Evolutionary conservation across 75 land plant species (phyloP).

Genomic region (Azolla pinnata): DNA sequence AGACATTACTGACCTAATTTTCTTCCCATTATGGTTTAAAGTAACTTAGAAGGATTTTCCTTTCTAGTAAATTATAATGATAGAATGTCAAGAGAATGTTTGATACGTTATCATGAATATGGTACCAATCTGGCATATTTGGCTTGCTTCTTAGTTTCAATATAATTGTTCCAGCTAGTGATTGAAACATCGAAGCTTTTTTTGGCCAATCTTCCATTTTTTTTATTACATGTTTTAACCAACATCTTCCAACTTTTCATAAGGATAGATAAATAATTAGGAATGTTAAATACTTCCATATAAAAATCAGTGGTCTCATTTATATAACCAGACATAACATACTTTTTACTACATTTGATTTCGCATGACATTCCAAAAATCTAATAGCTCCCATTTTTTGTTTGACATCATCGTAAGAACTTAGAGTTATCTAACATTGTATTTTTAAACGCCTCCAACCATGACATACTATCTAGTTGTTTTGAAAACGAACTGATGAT

Average conservation of each 20-base stretch:
- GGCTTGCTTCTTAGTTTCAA: background rate
- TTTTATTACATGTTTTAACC: too few relatives aligned
- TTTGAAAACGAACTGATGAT: too few relatives aligned
- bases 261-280: background rate
- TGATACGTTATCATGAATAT: background rate
- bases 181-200: background rate
- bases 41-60: background rate
- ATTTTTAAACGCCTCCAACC: too few relatives aligned
- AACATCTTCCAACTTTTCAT: background rate
- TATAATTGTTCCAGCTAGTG: background rate
- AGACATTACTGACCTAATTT: background rate
- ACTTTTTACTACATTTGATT: too few relatives aligned
- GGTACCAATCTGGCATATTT: background rate
- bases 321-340: too few relatives aligned
- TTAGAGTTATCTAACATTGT: too few relatives aligned
- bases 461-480: too few relatives aligned
- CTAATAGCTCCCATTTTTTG: too few relatives aligned
- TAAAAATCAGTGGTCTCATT: too few relatives aligned
- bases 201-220: background rate
- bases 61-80: background rate
- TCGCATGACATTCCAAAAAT: too few relatives aligned
- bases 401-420: too few relatives aligned
- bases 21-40: background rate
- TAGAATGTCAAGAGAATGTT: background rate
- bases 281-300: background rate